Percentiles rank a stretch among this genome's conserved stretches.
Evolutionary conservation across 2,329 filamentous ascomycete genomes (phyloP).

Genomic region (Domatiomyces globalis): DNA sequence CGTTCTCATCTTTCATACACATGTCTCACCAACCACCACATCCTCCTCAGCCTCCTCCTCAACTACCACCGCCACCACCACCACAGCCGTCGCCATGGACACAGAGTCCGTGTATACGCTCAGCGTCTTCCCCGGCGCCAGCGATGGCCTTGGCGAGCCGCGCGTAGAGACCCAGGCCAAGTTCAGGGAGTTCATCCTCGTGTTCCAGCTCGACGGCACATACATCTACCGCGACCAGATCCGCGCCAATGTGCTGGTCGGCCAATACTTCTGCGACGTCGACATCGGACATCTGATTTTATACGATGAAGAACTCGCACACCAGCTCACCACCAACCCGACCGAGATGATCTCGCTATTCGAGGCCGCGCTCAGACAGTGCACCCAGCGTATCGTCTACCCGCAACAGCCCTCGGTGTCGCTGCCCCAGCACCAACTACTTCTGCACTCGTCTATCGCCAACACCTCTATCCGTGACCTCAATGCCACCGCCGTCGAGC

Average conservation of each 20-base stretch:
- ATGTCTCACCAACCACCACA: background rate
- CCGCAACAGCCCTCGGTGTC: conserved; percentile 53
- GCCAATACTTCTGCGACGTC: conserved; percentile 91
- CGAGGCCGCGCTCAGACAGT: conserved; percentile 75
- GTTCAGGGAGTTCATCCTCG: conserved; percentile 80
- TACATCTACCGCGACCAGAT: conserved; percentile 98
- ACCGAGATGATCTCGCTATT: conserved; percentile 89
- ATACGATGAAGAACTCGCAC: conserved; percentile 88
- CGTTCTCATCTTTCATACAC: background rate
- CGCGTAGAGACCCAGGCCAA: conserved; percentile 60
- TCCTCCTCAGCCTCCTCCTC: background rate
- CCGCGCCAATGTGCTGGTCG: conserved; percentile 81
- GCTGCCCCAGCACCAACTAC: conserved; percentile 82
- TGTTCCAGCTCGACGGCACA: conserved; percentile 83
- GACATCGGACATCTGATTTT: conserved; percentile 92
- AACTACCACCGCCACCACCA: background rate
- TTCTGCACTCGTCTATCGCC: conserved; percentile 82
- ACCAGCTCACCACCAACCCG: conserved; percentile 76
- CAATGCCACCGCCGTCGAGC: conserved; percentile 80
- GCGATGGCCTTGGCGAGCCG: conserved; percentile 53
- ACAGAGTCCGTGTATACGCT: conserved; percentile 73
- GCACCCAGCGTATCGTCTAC: conserved; percentile 85
- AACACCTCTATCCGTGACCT: conserved; percentile 88
- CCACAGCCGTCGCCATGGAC: conserved; percentile 51
- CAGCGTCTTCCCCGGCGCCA: conserved; percentile 59